Percentiles rank a stretch among this genome's conserved stretches.
These are phyloP conservation scores for Fusarium guadeloupense DNA, from an alignment of 2,329 filamentous ascomycete species.

Conservation along the genomic window DNA sequence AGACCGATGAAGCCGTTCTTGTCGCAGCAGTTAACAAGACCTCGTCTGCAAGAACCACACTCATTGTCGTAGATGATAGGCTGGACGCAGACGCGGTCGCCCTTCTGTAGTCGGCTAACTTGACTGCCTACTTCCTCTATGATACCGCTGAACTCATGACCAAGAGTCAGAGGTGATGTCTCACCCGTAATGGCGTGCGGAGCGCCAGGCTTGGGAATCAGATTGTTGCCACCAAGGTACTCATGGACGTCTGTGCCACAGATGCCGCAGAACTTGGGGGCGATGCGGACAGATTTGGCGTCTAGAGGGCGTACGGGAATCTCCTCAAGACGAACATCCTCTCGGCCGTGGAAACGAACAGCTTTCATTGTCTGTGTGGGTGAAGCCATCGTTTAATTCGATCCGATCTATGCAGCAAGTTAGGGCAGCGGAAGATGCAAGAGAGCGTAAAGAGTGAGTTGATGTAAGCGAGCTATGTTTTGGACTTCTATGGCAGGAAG, in stretches of 20 bases:
- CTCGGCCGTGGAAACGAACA: constrained; percentile 11
- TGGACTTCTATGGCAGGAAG: not conserved
- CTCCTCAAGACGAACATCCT: constrained; percentile 9
- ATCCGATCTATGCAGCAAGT: no score
- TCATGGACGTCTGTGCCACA: constrained; percentile 22
- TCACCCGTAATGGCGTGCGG: constrained; percentile 17
- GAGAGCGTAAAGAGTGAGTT: not conserved
- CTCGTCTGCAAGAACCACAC: constrained; percentile 8
- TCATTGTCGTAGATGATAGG: constrained; percentile 21
- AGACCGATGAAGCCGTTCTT: constrained; percentile 5
- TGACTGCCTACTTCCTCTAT: constrained; percentile 17
- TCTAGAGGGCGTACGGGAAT: not conserved
- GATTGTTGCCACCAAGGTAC: constrained; percentile 18
- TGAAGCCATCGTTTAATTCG: not conserved
- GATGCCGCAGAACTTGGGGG: constrained; percentile 9
- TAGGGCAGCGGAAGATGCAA: not conserved
- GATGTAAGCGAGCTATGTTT: no score
- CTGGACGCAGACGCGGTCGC: constrained; percentile 17
- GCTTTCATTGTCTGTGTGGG: constrained; percentile 1
- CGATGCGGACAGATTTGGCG: not conserved
- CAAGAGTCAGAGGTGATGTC: constrained; percentile 15
- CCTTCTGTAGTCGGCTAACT: not conserved
- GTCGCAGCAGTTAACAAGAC: constrained; percentile 8
- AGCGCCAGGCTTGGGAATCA: constrained; percentile 20
- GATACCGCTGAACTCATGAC: constrained; percentile 17